Evolutionary conservation across 805 yeast genomes (phyloP), one percentile per base, ranked within the genome.

Genomic region (Schwanniomyces polymorphus): DNA sequence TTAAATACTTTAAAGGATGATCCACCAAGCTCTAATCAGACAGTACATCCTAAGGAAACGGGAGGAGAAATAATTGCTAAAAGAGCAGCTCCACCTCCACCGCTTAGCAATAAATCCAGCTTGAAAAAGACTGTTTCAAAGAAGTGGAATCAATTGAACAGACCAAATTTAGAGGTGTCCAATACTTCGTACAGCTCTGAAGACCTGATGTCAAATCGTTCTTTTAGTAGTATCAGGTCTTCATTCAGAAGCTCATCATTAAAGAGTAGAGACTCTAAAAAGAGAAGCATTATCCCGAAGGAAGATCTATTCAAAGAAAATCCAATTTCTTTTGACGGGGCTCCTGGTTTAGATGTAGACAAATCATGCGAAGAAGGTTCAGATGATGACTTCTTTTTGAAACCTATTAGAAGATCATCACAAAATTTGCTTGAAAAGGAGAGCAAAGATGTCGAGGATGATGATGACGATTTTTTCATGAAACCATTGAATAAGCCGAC

Each of bases 21-120:
- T 18, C 37, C 43, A 10, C 12, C 28, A 25, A n/a, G 17, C 18
- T 10, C 23, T 25, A 18, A 29, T 23, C 6, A 3, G 21, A 14
- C 14, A 5, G 12, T 7, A 3, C 7, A n/a, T 7, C 12, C 23
- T 14, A 50, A 38, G 28, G 52, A 43, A 11, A 49, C 37, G 39
- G 27, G 44, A 25, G 53, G 52, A 1, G 62, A 72, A 46, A 69
- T 87, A 18, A 81, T 86, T 8, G 94, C 96, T 0, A 79, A 75
- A 48, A 69, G 96, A 56, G 81, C 76, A 10, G 86, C 90, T 0
- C 91, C 90, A 0, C 86, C 85, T 6, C 88, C 90, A 4, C 88
- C 90, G 2, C 56, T 42, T 54, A 54, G 53, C 35, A 45, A 43
- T 41, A 48, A 25, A 40, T 47, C 40, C 37, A 42, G 52, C 27